Evolutionary conservation across 805 yeast species (phyloP).

Genomic region (Yamadazyma phyllophila): DNA sequence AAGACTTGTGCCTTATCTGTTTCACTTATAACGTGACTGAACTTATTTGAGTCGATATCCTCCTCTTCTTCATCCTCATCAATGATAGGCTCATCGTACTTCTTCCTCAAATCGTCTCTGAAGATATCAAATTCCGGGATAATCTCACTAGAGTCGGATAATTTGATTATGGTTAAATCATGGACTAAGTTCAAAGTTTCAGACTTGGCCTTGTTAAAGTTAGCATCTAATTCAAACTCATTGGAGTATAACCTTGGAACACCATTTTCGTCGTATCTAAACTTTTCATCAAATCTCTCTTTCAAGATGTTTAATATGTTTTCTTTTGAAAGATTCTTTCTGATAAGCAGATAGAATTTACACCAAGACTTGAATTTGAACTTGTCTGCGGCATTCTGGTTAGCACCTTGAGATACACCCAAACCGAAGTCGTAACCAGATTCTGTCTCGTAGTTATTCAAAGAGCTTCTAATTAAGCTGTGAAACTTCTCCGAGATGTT

Average conservation of each 20-base stretch:
- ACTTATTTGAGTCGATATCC: conserved; percentile 33
- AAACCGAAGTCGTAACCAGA: conserved; percentile 57
- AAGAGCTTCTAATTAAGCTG: conserved; percentile 7
- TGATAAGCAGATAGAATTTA: conserved; percentile 54
- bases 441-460: conserved; percentile 17
- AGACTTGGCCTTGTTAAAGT: conserved; percentile 59
- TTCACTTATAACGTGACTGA: conserved; percentile 57
- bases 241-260: conserved; percentile 80
- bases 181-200: conserved; percentile 60
- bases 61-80: conserved; percentile 23
- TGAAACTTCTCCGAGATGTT: conserved; percentile 46
- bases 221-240: conserved; percentile 66
- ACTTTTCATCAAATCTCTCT: conserved; percentile 77
- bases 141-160: conserved; percentile 53
- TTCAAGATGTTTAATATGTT: conserved; percentile 62
- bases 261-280: conserved; percentile 80
- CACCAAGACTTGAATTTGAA: conserved; percentile 65
- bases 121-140: conserved; percentile 55
- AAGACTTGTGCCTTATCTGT: conserved; percentile 56
- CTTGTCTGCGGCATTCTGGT: conserved; percentile 37
- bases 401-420: conserved; percentile 51
- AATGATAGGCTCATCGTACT: conserved; percentile 19
- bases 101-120: conserved; percentile 20
- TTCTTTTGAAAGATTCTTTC: conserved; percentile 64
- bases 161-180: conserved; percentile 52